phyloP scores from a whole-genome alignment of 192 early-diverging fungal genomes.

The Blastocladiella britannica region DNA sequence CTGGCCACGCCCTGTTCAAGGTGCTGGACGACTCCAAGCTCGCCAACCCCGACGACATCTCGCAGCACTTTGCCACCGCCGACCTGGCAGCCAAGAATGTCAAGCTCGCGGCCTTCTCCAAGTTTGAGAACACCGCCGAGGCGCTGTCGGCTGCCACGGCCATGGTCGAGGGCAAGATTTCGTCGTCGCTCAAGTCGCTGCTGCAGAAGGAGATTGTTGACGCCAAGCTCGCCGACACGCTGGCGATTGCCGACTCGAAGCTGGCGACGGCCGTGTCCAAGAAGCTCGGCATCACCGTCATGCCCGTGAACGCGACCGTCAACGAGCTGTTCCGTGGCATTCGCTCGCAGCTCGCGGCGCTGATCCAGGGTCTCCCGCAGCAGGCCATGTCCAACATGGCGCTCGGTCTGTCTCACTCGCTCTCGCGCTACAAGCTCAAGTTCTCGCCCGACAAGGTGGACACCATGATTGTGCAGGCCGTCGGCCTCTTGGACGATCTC shows the following conservation, averaged over 20 bases:
- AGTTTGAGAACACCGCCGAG: conserved; percentile 97
- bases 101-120: conserved; percentile 86
- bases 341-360: conserved; percentile 71
- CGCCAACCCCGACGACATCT: conserved; percentile 62
- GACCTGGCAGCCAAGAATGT: conserved; percentile 75
- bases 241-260: conserved; percentile 84
- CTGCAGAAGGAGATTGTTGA: conserved; percentile 62
- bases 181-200: conserved; percentile 86
- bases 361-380: conserved; percentile 69
- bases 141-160: conserved; percentile 90
- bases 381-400: conserved; percentile 86
- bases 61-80: conserved; percentile 72
- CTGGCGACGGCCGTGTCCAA: conserved; percentile 72
- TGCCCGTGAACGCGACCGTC: conserved; percentile 53
- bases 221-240: conserved; percentile 29
- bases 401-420: conserved; percentile 94
- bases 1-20: conserved; percentile 94
- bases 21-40: conserved; percentile 76
- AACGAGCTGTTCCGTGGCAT: conserved; percentile 93
- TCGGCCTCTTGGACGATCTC: conserved; percentile 87
- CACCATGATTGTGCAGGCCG: conserved; percentile 99
- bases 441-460: conserved; percentile 99
- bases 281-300: conserved; percentile 65
- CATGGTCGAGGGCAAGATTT: conserved; percentile 86
- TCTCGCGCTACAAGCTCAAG: conserved; percentile 98